Conservation (phyloP, 2,329 filamentous ascomycete species). For the Geosmithia flava region DNA sequence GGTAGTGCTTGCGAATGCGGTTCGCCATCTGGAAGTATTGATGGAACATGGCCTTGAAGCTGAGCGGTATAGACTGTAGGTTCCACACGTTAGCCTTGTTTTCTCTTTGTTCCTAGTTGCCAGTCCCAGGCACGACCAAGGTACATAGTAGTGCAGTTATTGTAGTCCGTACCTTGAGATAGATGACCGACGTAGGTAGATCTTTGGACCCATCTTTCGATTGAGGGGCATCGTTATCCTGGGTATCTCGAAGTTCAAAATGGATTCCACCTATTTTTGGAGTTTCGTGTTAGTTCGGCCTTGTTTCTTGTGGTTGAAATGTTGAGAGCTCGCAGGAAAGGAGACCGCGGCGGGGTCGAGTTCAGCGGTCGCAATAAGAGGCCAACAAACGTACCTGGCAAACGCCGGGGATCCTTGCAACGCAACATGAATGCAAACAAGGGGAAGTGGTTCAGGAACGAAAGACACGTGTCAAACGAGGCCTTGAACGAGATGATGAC, state of each 20-base stretch:
- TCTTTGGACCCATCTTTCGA: constrained; percentile 24
- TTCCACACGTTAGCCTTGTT: constrained; percentile 1
- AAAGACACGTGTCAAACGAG: constrained; percentile 77
- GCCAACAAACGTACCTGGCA: constrained; percentile 54
- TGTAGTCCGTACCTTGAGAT: constrained; percentile 54
- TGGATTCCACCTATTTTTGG: constrained; percentile 47
- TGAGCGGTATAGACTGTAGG: constrained; percentile 68
- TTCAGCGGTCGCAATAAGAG: neutral
- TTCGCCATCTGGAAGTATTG: constrained; percentile 94
- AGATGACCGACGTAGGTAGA: constrained; percentile 68
- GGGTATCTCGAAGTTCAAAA: constrained; percentile 77
- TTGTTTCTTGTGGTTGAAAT: neutral
- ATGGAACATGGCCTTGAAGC: constrained; percentile 88
- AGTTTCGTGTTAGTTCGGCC: constrained; percentile 3
- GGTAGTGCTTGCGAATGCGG: constrained; percentile 88
- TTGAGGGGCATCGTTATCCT: constrained; percentile 29
- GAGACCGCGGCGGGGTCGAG: neutral
- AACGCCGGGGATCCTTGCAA: constrained; percentile 78
- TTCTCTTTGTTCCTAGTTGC: neutral
- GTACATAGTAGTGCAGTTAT: neutral
- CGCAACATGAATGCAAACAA: constrained; percentile 94
- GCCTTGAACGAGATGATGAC: constrained; percentile 90
- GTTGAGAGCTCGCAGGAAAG: neutral
- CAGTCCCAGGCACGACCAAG: neutral
- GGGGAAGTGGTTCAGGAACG: constrained; percentile 93